Base-by-base conservation (phyloP, 768 basidiomycete species). In the Tephrocybe sp. region DNA sequence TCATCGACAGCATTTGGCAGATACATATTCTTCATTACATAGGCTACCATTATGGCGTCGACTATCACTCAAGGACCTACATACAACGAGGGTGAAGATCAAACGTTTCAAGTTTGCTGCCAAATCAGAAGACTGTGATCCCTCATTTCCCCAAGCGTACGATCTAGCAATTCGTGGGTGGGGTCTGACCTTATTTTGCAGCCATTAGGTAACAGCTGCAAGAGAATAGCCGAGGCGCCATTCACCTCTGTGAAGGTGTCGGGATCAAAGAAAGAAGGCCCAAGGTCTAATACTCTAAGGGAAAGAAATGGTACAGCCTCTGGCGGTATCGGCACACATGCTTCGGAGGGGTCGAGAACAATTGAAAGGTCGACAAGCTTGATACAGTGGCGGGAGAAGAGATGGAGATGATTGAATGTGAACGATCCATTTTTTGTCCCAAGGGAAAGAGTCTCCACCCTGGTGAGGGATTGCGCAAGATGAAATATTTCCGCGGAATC, bases 271-370 rank as follows among this genome's bases (percentile, higher is more conserved):
- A 36, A 51, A 4, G 44, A 45, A 30, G 0, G 7, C 14, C 18
- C 38, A 21, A 49, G 30, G 32, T 49, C 30, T 15, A 49, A 37
- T 30, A 30, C 21, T 48, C 30, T 14, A 30, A 48, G 47, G 18
- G 7, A 15, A 18, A 20, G 14, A 17, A 48, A 48, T 30, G 47
- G 28, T 8, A 39, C 17, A 30, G 5, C 28, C 26, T 21, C 5
- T 9, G 10, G 11, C 14, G 6, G 17, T 32, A 40, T n/a, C 10
- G 15, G 11, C 3, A 18, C 47, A 48, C 20, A 33, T 17, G 28
- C 24, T 12, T 7, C 5, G 14, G 25, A 44, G 11, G 26, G 26
- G 23, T 45, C 15, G 17, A 45, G 15, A 2, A 33, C 3, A 20
- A 33, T 14, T 6, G 15, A 28, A 21, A 45, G 21, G 10, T 20